Evolutionary conservation across 169 alveolate species (phyloP).

Genomic region (Plasmodium knowlesi): DNA sequence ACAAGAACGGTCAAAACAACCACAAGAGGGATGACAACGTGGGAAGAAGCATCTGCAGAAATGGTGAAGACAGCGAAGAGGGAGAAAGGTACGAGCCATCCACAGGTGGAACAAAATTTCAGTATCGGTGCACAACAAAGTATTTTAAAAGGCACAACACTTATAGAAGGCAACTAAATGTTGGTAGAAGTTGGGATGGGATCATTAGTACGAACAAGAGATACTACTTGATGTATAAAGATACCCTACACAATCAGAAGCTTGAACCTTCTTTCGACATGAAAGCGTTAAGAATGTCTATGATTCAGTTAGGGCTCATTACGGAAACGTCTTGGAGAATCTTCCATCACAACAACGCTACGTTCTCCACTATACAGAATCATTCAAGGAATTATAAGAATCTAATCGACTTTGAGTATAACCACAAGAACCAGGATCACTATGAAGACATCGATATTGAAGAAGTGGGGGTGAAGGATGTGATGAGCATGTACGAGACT

Average conservation of each 20-base stretch:
- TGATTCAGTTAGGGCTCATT: slow-evolving; percentile 43
- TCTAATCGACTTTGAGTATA: slow-evolving; percentile 49
- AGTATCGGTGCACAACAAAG: background rate
- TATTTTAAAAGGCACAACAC: slow-evolving; percentile 24
- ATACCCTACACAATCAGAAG: background rate
- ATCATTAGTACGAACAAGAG: slow-evolving; percentile 46
- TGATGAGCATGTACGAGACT: slow-evolving; percentile 20
- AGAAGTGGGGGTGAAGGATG: slow-evolving; percentile 51
- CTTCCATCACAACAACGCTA: slow-evolving; percentile 40
- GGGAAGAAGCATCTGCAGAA: background rate
- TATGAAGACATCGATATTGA: slow-evolving; percentile 47
- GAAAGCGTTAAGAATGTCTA: slow-evolving; percentile 48
- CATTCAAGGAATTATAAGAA: slow-evolving; percentile 49
- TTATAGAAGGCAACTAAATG: slow-evolving; percentile 24
- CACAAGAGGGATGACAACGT: no score
- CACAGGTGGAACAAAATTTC: background rate
- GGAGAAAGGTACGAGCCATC: background rate
- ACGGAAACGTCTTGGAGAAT: slow-evolving; percentile 69
- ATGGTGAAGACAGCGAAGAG: background rate
- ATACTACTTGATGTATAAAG: slow-evolving; percentile 1
- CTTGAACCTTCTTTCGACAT: slow-evolving; percentile 18
- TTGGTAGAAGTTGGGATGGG: slow-evolving; percentile 21
- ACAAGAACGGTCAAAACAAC: background rate
- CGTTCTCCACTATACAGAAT: slow-evolving; percentile 42
- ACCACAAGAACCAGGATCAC: slow-evolving; percentile 33